Percentiles rank a stretch among this genome's conserved stretches.
Evolutionary conservation across 495 filamentous ascomycete species (phyloP).

Genomic region (Talaromyces trachyspermus): DNA sequence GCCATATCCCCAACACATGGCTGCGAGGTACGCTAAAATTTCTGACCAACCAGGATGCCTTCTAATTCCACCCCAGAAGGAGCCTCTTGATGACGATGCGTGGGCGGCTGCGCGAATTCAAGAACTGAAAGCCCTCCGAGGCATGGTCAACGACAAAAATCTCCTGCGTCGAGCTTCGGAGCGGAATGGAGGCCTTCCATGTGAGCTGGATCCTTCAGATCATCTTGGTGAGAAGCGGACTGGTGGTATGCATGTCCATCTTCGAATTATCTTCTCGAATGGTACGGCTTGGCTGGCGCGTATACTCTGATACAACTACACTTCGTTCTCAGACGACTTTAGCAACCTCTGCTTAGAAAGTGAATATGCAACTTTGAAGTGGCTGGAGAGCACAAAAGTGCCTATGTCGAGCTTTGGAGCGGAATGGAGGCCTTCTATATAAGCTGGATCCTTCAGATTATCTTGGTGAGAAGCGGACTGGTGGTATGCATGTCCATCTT

Average conservation of each 20-base stretch:
- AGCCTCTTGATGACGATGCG: constrained; percentile 8
- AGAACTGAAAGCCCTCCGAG: constrained; percentile 3
- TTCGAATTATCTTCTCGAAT: constrained; percentile 9
- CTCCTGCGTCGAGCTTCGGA: constrained; percentile 4
- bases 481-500: constrained; percentile 13
- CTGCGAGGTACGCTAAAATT: constrained; percentile 4
- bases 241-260: constrained; percentile 13
- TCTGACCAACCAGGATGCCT: background rate
- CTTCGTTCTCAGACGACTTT: constrained; percentile 11
- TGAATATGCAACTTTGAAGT: constrained; percentile 17
- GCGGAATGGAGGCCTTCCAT: background rate
- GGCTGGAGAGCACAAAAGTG: constrained; percentile 10
- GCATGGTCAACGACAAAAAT: constrained; percentile 1
- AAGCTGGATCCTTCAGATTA: background rate
- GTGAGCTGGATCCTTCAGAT: background rate
- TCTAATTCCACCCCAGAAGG: constrained; percentile 2
- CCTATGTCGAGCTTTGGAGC: too few species aligned
- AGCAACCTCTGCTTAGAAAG: constrained; percentile 13
- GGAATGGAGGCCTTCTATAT: background rate
- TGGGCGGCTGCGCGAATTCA: constrained; percentile 4
- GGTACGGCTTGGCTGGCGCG: constrained; percentile 12
- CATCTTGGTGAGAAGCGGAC: constrained; percentile 9
- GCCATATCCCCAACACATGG: background rate
- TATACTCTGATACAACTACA: constrained; percentile 13
- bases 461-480: constrained; percentile 9